These are phyloP conservation scores for Platanthera zijinensis DNA, from an alignment of 106 monocot species.

Conservation along the genomic window DNA sequence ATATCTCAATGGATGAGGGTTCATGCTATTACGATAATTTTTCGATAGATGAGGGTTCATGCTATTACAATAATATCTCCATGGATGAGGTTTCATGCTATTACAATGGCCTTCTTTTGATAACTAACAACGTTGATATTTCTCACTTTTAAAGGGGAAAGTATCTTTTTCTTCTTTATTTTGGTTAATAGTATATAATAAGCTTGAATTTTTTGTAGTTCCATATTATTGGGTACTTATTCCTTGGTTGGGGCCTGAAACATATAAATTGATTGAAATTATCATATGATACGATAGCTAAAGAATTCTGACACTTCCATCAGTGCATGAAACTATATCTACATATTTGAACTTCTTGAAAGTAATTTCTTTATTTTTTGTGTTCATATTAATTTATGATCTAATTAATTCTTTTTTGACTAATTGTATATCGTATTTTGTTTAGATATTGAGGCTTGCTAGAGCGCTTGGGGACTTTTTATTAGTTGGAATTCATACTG, in stretches of 20 bases:
- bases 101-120: neutral
- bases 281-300: neutral
- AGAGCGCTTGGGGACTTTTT: constrained; percentile 62
- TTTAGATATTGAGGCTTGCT: constrained; percentile 56
- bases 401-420: neutral
- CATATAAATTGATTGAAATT: neutral
- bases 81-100: neutral
- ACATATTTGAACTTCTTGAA: neutral
- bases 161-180: neutral
- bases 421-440: neutral
- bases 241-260: neutral
- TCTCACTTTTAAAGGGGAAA: neutral
- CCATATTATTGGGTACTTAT: neutral
- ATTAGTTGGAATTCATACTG: constrained; percentile 73
- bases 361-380: neutral
- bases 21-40: too few relatives aligned
- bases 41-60: too few relatives aligned
- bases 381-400: neutral
- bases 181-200: neutral
- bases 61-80: too few relatives aligned
- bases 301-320: neutral
- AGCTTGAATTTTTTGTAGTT: neutral
- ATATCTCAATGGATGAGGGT: too few relatives aligned
- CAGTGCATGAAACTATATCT: neutral
- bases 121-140: neutral